Evolutionary conservation across 2,329 filamentous ascomycete genomes (phyloP).

Genomic region (Colletotrichum cereale): DNA sequence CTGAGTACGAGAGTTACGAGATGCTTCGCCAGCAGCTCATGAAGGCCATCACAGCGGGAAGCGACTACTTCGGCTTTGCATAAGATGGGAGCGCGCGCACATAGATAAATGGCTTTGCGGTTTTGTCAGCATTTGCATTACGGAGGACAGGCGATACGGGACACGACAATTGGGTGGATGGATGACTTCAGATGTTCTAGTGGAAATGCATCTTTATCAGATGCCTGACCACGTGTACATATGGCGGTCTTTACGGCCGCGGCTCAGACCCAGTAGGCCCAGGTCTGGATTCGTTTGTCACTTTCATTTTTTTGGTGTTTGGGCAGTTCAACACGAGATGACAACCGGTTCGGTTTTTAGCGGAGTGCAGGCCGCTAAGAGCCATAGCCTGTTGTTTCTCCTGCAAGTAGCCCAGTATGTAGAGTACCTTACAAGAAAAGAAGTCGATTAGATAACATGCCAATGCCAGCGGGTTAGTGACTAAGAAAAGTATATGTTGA

Average conservation of each 20-base stretch:
- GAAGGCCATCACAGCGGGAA: slow-evolving; percentile 97
- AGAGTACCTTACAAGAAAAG: slow-evolving; percentile 28
- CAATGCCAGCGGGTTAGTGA: not conserved
- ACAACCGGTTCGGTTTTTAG: slow-evolving; percentile 1
- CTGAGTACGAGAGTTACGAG: slow-evolving; percentile 98
- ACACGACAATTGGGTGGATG: slow-evolving; percentile 17
- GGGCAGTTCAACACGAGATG: slow-evolving; percentile 5
- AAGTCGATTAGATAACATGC: slow-evolving; percentile 16
- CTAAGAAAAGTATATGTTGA: not conserved
- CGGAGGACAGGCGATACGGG: slow-evolving; percentile 31
- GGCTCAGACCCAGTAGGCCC: not conserved
- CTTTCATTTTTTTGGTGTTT: slow-evolving; percentile 2
- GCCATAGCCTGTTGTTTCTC: not conserved
- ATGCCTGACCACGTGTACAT: slow-evolving; percentile 31
- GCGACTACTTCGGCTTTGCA: slow-evolving; percentile 97
- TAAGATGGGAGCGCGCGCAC: slow-evolving; percentile 58
- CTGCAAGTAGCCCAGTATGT: slow-evolving; percentile 23
- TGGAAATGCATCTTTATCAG: slow-evolving; percentile 20
- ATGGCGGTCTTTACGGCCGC: slow-evolving; percentile 10
- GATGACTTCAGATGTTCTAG: slow-evolving; percentile 24
- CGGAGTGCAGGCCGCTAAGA: slow-evolving; percentile 37
- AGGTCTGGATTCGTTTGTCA: not conserved
- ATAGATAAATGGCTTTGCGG: slow-evolving; percentile 33
- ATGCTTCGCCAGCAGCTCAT: slow-evolving; percentile 86
- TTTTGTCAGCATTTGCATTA: slow-evolving; percentile 38